Base-by-base conservation (phyloP, 106 monocot genomes). In the Ottelia alismoides region DNA sequence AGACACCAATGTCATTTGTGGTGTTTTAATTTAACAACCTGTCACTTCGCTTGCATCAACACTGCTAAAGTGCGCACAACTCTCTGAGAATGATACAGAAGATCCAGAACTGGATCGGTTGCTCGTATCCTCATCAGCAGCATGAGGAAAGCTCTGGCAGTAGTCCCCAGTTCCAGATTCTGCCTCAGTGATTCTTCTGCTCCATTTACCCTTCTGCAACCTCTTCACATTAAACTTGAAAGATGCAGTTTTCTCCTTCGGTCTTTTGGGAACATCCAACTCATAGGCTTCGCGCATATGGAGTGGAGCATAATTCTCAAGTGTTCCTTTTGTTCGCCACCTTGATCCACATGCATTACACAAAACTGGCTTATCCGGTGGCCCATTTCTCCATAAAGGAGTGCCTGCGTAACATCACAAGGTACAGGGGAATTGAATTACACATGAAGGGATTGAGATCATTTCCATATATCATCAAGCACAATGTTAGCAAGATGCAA, bases 321-420 rank as follows among this genome's bases (percentile, higher is more conserved):
- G 67, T 53, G 90, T 74, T 63, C 98, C 98, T 72, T 99, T 99
- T 43, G 98, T 99, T 57, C 98, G 71, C 98, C 98, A 99, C 58
- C 98, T 86, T 19, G 98, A 90, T 56, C 98, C 98, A 60, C 98
- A 99, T 52, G 98, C 98, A 80, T 99, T 99, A 65, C 98, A 99
- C 30, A 99, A 62, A 55, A 99, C 77, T 43, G 98, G 98, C 74
- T 99, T 99, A 30, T 99, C 98, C 16, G 90, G 90, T 9, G 98
- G 98, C 26, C 98, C 98, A 77, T 99, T 99, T 52, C 98, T 62
- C 98, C 98, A 99, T 40, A 99, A 82, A 57, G 98, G 98, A 68
- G 98, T 99, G 74, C 77, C 98, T 99, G 90, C 73, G n/a, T n/a
- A n/a, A n/a, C n/a, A n/a, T n/a, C n/a, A n/a, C n/a, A n/a, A n/a